These are phyloP conservation scores for Volvox africanus DNA, from an alignment of 139 green algal genomes.

Conservation along the genomic window DNA sequence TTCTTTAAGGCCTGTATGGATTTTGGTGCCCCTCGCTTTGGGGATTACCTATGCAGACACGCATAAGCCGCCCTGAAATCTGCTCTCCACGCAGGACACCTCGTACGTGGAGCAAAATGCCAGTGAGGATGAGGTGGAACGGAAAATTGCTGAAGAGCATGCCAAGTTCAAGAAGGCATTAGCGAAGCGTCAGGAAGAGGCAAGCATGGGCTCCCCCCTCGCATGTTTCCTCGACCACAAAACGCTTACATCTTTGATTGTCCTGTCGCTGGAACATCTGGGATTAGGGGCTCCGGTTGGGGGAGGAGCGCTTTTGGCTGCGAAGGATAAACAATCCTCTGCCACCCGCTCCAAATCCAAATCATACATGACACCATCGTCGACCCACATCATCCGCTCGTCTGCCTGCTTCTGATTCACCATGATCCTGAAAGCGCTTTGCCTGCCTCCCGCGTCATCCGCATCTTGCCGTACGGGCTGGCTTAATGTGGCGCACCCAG, in stretches of 20 bases:
- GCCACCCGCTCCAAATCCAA: not conserved
- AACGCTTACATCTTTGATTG: no score
- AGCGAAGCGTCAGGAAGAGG: constrained; percentile 47
- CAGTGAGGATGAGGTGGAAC: constrained; percentile 39
- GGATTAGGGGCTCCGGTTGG: not conserved
- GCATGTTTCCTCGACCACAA: no score
- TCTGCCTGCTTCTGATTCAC: no score
- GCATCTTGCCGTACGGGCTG: not conserved
- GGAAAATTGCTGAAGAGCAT: constrained; percentile 49
- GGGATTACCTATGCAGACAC: no score
- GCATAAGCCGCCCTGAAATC: not conserved
- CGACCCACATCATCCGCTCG: no score
- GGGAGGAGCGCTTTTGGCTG: not conserved
- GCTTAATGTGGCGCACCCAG: not conserved
- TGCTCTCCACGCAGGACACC: not conserved
- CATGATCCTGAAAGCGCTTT: no score
- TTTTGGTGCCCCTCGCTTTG: no score
- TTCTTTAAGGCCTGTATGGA: no score
- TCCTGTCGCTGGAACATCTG: no score
- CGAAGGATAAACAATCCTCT: not conserved
- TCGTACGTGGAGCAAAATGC: constrained; percentile 11
- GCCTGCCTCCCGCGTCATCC: not conserved
- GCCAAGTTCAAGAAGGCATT: constrained; percentile 49
- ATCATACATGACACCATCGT: not conserved
- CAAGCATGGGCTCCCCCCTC: not conserved